A percentile compares a stretch with the other conserved stretches of the same genome.
Evolutionary conservation across 192 early-diverging fungal species (phyloP).

Genomic region (Gamsiella multidivaricata): DNA sequence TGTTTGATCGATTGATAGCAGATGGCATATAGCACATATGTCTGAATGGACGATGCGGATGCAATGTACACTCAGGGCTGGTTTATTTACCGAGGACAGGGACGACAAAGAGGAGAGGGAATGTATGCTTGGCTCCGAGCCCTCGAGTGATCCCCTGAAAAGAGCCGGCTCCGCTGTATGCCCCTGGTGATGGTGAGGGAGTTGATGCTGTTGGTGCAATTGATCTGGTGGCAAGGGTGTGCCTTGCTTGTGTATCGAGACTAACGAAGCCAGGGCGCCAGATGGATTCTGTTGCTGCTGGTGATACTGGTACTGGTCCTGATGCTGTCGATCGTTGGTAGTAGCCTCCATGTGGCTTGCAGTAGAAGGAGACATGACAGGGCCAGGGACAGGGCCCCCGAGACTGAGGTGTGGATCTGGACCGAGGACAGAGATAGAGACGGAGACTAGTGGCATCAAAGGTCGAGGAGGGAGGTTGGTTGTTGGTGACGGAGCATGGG

Average conservation of each 20-base stretch:
- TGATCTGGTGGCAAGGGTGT: not conserved
- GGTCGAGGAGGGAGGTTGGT: not conserved
- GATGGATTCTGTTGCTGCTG: not conserved
- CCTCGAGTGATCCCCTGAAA: conserved; percentile 7
- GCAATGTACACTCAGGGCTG: not conserved
- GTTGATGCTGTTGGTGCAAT: not conserved
- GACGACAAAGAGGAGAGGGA: not conserved
- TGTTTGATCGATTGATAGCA: too few species aligned
- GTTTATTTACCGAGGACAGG: conserved; percentile 1
- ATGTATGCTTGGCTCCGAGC: not conserved
- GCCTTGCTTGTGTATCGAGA: not conserved
- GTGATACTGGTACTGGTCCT: not conserved
- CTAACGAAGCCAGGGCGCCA: too few species aligned
- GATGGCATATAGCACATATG: too few species aligned
- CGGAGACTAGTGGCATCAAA: conserved; percentile 1
- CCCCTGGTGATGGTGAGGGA: too few species aligned
- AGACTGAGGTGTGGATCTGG: not conserved
- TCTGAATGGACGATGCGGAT: too few species aligned
- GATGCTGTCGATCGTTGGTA: not conserved
- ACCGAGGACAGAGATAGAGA: not conserved
- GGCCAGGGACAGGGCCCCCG: too few species aligned
- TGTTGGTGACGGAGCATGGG: not conserved
- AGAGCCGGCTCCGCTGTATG: not conserved
- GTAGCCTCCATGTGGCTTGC: not conserved
- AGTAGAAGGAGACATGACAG: not conserved